Evolutionary conservation across 495 filamentous ascomycete species (phyloP).

Genomic region (Hypoxylon intermedium): DNA sequence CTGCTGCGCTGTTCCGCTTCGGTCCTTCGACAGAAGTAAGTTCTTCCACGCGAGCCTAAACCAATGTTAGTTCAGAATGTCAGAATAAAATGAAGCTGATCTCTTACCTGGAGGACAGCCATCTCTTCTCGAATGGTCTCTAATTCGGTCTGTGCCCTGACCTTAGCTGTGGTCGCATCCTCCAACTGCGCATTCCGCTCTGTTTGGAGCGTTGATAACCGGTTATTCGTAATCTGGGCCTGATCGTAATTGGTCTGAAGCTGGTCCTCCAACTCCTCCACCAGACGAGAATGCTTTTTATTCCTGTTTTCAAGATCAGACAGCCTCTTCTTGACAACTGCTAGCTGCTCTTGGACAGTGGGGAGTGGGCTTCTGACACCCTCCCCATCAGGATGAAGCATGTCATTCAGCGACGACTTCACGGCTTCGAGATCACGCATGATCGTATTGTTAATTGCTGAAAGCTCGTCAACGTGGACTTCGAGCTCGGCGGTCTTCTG

Average conservation of each 20-base stretch:
- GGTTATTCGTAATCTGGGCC: slow-evolving; percentile 83
- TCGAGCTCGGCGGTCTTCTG: slow-evolving; percentile 61
- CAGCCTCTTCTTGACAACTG: slow-evolving; percentile 76
- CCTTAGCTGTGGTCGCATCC: slow-evolving; percentile 60
- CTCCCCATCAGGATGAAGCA: slow-evolving; percentile 51
- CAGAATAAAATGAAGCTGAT: background rate
- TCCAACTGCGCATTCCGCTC: slow-evolving; percentile 69
- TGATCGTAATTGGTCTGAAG: slow-evolving; percentile 94
- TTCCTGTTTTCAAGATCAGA: slow-evolving; percentile 66
- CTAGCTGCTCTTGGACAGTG: slow-evolving; percentile 70
- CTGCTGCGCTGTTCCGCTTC: slow-evolving; percentile 78
- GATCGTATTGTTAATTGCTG: slow-evolving; percentile 60
- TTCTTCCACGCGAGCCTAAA: slow-evolving; percentile 65
- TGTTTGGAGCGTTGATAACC: slow-evolving; percentile 71
- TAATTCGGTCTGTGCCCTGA: slow-evolving; percentile 60
- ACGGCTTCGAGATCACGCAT: slow-evolving; percentile 62
- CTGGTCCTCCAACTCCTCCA: slow-evolving; percentile 97
- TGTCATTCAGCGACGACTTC: slow-evolving; percentile 52
- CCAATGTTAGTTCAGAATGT: slow-evolving; percentile 40
- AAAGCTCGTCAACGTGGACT: slow-evolving; percentile 55
- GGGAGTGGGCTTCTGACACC: slow-evolving; percentile 60
- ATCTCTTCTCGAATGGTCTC: slow-evolving; percentile 69
- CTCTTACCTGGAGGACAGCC: slow-evolving; percentile 68
- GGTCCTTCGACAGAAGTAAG: slow-evolving; percentile 50
- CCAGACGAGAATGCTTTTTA: slow-evolving; percentile 85